phyloP scores from a whole-genome alignment of 2,329 filamentous ascomycete species.

The Pestalotiopsis sp. region DNA sequence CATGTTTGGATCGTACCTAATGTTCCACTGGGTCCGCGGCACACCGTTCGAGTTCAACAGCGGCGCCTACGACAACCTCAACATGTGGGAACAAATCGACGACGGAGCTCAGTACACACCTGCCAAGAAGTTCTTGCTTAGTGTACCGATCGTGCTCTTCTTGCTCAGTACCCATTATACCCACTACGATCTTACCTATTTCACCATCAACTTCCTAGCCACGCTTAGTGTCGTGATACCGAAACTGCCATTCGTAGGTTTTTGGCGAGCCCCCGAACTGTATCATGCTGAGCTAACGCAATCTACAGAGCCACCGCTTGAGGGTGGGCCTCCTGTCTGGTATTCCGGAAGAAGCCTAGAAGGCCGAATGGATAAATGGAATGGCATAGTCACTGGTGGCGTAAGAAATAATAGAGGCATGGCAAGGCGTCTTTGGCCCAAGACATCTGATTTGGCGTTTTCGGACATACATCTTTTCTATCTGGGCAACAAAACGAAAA shows the following conservation, averaged over 20 bases:
- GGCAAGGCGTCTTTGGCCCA: slow-evolving; percentile 13
- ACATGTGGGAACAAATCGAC: slow-evolving; percentile 99
- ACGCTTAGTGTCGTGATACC: slow-evolving; percentile 92
- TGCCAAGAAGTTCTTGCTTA: slow-evolving; percentile 96
- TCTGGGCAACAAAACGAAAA: slow-evolving; percentile 1
- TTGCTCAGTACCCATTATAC: slow-evolving; percentile 98
- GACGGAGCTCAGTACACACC: slow-evolving; percentile 98
- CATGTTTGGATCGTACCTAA: slow-evolving; percentile 98
- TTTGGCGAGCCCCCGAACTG: not conserved
- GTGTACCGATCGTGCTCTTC: slow-evolving; percentile 92
- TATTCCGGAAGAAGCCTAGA: slow-evolving; percentile 59
- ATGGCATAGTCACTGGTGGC: not conserved
- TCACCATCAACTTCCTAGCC: slow-evolving; percentile 94
- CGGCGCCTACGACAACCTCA: slow-evolving; percentile 97
- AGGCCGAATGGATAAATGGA: not conserved
- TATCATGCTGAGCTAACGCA: not conserved
- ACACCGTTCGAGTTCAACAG: slow-evolving; percentile 99
- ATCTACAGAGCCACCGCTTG: slow-evolving; percentile 71
- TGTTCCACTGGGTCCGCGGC: slow-evolving; percentile 99
- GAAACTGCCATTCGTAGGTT: slow-evolving; percentile 89
- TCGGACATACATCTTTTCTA: slow-evolving; percentile 4
- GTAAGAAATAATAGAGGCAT: slow-evolving; percentile 23
- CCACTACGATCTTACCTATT: slow-evolving; percentile 95
- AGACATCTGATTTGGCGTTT: slow-evolving; percentile 22
- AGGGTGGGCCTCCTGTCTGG: slow-evolving; percentile 76